Conservation (phyloP, 352 stramenopile genomes). For the Sclerospora graminicola region DNA sequence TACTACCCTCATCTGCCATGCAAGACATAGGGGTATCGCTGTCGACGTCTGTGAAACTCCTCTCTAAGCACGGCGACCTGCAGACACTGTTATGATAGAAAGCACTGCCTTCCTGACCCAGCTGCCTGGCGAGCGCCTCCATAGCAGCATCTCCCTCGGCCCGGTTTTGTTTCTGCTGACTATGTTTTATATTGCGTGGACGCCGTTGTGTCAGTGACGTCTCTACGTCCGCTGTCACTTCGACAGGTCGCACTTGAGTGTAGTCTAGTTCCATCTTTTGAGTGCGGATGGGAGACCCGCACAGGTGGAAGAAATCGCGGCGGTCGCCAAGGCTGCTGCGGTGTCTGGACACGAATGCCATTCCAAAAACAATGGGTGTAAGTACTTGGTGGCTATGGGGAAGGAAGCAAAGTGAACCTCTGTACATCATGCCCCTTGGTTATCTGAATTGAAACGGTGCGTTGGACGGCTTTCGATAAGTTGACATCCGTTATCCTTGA, state of each 20-base stretch:
- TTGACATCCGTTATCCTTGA: constrained; percentile 14
- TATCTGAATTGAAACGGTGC: constrained; percentile 12
- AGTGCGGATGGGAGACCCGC: constrained; percentile 70
- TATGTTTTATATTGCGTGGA: constrained; percentile 17
- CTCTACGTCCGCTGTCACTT: constrained; percentile 15
- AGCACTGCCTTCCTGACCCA: constrained; percentile 22
- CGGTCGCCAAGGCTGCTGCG: constrained; percentile 15
- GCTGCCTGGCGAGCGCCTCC: constrained; percentile 9
- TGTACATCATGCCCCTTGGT: constrained; percentile 5
- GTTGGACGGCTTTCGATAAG: constrained; percentile 6
- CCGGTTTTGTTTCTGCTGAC: constrained; percentile 22
- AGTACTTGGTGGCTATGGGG: constrained; percentile 17
- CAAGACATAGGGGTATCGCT: constrained; percentile 20
- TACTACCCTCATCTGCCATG: constrained; percentile 23
- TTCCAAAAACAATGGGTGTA: background rate
- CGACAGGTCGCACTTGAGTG: constrained; percentile 25
- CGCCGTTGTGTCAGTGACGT: constrained; percentile 19
- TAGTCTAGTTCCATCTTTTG: constrained; percentile 38
- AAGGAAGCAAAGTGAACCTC: constrained; percentile 18
- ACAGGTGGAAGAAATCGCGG: constrained; percentile 57
- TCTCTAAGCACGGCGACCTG: constrained; percentile 4
- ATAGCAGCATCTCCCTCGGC: constrained; percentile 15
- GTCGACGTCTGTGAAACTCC: constrained; percentile 9
- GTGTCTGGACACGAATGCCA: constrained; percentile 16
- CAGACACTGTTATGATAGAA: constrained; percentile 20